Percentiles rank a stretch among this genome's conserved stretches.
Conservation (phyloP, 1,284 basidiomycete species). For the Sanghuangporus sanghuang region DNA sequence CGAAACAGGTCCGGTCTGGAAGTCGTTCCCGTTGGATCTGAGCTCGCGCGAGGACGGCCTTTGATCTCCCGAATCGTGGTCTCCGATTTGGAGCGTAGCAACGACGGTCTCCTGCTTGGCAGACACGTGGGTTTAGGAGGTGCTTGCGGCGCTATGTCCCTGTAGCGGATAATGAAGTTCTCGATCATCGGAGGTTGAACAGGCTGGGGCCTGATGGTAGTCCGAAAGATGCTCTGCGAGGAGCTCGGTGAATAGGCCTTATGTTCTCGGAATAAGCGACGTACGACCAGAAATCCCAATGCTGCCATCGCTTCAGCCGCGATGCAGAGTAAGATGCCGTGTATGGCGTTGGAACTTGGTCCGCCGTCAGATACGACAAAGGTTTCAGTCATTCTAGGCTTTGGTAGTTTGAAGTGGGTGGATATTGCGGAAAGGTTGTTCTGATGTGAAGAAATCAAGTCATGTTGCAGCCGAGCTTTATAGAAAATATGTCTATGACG, state of each 20-base stretch:
- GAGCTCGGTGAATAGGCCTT: neutral
- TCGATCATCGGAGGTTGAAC: neutral
- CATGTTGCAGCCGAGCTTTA: no score
- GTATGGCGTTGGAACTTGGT: neutral
- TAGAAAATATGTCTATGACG: no score
- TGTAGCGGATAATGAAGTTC: neutral
- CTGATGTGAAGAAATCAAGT: no score
- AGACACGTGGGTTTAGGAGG: no score
- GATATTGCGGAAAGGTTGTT: neutral
- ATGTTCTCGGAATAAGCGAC: neutral
- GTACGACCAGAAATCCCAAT: neutral
- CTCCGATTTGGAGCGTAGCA: neutral
- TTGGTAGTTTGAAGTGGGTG: neutral
- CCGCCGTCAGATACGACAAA: neutral
- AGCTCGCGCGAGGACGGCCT: neutral
- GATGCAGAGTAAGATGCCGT: neutral
- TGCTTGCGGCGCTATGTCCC: neutral
- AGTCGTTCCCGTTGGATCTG: neutral
- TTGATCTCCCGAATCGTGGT: neutral
- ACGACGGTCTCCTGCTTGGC: no score
- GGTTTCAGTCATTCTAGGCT: neutral
- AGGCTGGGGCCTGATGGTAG: neutral
- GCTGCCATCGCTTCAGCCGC: neutral
- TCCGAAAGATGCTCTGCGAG: neutral
- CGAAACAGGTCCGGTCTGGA: neutral